Base-by-base conservation (phyloP, 2,329 filamentous ascomycete species). In the Chrysoporthe deuterocubensis region DNA sequence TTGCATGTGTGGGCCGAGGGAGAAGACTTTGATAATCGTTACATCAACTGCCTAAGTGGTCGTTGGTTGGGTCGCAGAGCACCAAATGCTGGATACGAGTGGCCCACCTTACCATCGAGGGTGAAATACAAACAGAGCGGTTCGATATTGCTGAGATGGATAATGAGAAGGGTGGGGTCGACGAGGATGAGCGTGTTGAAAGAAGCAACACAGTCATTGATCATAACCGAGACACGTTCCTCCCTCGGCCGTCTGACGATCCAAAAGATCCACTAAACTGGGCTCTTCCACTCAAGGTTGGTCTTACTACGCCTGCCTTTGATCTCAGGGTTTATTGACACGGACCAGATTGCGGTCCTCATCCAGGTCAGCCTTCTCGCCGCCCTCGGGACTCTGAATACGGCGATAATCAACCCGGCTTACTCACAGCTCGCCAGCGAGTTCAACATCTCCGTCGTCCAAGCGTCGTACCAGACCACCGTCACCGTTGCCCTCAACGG, bases 361-460 rank as follows among this genome's bases (percentile, higher is more conserved):
- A 72, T 77, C 70, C 72, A 77, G 56, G 67, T 75, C 14, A 74
- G 73, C 56, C 66, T 74, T 6, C 73, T 77, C 8, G 75, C 73
- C 62, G 70, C 72, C 26, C 67, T 76, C 21, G 74, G 74, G 56
- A 72, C 71, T 6, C 65, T 73, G 18, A 72, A 74, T 60, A 71
- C 72, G 6, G 71, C 73, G 4, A 71, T 74, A 60, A 72, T 73
- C 67, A 75, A 73, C 58, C 73, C 73, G 13, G 73, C 72, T 8
- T 73, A 73, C 63, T 70, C 61, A 13, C 71, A 71, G 13, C 63
- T 74, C 46, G 68, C 72, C 43, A 69, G 70, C 43, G 71, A 72
- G 50, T 71, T 75, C 42, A 50, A 67, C 46, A 72, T 75, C 63
- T 70, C 68, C n/a, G 71, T 62, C 7, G 70, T 72, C 4, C 42